Evolutionary conservation across 2,329 filamentous ascomycete species (phyloP).

Genomic region (Phaeophleospora eucalypticola): DNA sequence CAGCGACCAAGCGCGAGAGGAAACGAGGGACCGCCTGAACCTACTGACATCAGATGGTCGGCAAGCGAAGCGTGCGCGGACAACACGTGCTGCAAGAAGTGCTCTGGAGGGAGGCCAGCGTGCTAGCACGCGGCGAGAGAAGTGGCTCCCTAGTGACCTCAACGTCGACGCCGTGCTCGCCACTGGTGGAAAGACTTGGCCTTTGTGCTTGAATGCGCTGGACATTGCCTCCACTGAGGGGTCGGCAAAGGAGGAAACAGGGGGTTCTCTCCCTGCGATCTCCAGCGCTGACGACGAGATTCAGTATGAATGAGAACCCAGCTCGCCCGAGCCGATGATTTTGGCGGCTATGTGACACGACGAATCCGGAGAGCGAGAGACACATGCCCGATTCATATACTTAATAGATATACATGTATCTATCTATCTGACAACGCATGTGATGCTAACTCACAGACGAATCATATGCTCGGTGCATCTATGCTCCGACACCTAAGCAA

Average conservation of each 20-base stretch:
- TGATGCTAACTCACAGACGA: too few relatives aligned
- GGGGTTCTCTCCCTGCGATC: neutral
- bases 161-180: constrained; percentile 60
- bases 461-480: too few relatives aligned
- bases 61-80: constrained; percentile 58
- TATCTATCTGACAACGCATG: too few relatives aligned
- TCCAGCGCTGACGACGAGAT: neutral
- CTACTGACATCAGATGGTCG: constrained; percentile 56
- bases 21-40: constrained; percentile 60
- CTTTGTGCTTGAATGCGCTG: constrained; percentile 8
- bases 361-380: neutral
- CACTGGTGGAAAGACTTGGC: constrained; percentile 51
- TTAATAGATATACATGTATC: too few relatives aligned
- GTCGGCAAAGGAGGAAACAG: neutral
- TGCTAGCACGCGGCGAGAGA: constrained; percentile 62
- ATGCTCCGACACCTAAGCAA: too few relatives aligned
- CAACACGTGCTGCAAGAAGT: constrained; percentile 68
- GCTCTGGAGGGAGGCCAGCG: constrained; percentile 67
- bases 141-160: constrained; percentile 63
- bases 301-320: neutral
- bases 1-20: constrained; percentile 67
- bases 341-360: neutral
- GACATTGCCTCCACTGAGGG: neutral
- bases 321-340: neutral
- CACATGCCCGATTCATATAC: too few relatives aligned